phyloP scores from a whole-genome alignment of 1,284 basidiomycete species.

The Ustilago tritici region DNA sequence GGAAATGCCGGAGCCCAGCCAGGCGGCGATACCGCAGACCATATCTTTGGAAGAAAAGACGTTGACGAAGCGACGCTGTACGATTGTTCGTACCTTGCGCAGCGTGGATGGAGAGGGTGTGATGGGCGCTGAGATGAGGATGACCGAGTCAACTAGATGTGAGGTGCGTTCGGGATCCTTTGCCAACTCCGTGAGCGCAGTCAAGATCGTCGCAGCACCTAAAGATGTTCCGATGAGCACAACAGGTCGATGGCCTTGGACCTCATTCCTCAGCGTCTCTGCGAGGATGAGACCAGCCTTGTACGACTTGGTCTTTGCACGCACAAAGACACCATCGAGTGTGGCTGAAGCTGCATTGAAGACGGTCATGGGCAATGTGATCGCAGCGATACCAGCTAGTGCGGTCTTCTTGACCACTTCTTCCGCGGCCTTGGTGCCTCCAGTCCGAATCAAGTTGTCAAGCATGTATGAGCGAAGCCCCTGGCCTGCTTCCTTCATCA shows the following conservation, averaged over 20 bases:
- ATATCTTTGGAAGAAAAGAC: constrained; percentile 71
- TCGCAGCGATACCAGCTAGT: constrained; percentile 73
- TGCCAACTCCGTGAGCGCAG: constrained; percentile 72
- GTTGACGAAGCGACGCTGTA: constrained; percentile 73
- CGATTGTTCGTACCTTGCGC: constrained; percentile 71
- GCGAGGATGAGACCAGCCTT: constrained; percentile 73
- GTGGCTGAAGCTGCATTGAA: constrained; percentile 67
- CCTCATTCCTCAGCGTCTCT: constrained; percentile 73
- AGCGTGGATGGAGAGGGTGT: constrained; percentile 72
- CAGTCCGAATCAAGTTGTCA: constrained; percentile 48
- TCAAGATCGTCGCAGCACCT: constrained; percentile 73
- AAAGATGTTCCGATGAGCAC: constrained; percentile 73
- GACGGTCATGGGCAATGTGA: constrained; percentile 72
- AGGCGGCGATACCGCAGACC: constrained; percentile 73
- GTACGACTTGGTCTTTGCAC: constrained; percentile 57
- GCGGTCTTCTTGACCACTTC: constrained; percentile 74
- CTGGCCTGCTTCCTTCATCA: constrained; percentile 57
- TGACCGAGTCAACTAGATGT: constrained; percentile 73
- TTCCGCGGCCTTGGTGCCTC: constrained; percentile 55
- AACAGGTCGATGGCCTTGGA: constrained; percentile 74
- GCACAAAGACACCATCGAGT: constrained; percentile 70
- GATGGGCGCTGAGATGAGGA: constrained; percentile 71
- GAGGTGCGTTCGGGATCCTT: constrained; percentile 49
- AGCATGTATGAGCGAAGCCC: constrained; percentile 56
- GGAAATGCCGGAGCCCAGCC: constrained; percentile 70